These are phyloP conservation scores for Diaporthe sp. DNA, from an alignment of 2,329 filamentous ascomycete genomes.

Conservation along the genomic window DNA sequence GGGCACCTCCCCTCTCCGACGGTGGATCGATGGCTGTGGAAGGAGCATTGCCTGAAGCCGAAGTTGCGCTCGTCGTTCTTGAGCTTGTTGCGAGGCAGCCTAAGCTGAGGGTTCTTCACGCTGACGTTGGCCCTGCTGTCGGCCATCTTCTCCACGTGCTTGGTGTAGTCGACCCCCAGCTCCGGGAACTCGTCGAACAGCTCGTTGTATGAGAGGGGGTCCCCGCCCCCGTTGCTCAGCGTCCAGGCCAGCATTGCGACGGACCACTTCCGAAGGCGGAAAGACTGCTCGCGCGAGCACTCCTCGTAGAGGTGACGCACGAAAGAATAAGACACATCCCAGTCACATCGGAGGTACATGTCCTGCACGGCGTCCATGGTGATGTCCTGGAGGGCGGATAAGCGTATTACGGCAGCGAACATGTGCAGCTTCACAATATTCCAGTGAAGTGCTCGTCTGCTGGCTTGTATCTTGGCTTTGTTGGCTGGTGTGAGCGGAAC, in stretches of 20 bases:
- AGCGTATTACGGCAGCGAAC: conserved; percentile 66
- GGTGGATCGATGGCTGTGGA: conserved; percentile 69
- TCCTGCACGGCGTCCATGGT: conserved; percentile 73
- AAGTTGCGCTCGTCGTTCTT: conserved; percentile 70
- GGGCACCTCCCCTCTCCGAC: conserved; percentile 70
- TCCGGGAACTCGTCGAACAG: conserved; percentile 56
- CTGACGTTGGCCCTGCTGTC: conserved; percentile 64
- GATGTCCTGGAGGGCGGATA: conserved; percentile 67
- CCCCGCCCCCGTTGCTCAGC: conserved; percentile 53
- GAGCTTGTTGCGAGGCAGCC: conserved; percentile 69
- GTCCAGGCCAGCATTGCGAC: conserved; percentile 74
- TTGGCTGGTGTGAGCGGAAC: conserved; percentile 43
- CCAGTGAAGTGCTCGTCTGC: conserved; percentile 64
- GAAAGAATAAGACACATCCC: conserved; percentile 68
- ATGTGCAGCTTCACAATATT: conserved; percentile 69
- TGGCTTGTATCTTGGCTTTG: conserved; percentile 46
- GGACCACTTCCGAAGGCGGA: conserved; percentile 70
- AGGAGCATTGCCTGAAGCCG: conserved; percentile 73
- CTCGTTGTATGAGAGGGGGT: conserved; percentile 45
- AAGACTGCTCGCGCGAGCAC: conserved; percentile 63
- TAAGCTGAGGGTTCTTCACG: conserved; percentile 73
- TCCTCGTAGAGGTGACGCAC: conserved; percentile 68
- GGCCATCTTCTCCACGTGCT: conserved; percentile 67
- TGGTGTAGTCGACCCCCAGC: conserved; percentile 64
- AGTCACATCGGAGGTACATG: conserved; percentile 70